A percentile compares a stretch with the other conserved stretches of the same genome.
Evolutionary conservation across 768 basidiomycete genomes (phyloP).

Genomic region (Imleria badia): DNA sequence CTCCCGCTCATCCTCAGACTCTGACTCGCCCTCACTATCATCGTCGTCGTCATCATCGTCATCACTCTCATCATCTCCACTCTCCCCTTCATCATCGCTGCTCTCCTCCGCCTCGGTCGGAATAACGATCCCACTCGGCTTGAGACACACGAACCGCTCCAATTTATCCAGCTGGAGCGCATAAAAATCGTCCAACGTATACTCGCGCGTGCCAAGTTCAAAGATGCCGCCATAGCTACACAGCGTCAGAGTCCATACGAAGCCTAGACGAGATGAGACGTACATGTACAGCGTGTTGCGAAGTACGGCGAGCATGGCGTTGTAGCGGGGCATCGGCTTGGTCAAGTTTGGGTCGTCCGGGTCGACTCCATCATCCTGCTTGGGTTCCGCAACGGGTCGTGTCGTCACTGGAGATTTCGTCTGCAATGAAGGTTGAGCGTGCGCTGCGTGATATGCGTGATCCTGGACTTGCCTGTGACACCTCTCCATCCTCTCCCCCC

Average conservation of each 20-base stretch:
- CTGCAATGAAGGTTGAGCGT: neutral
- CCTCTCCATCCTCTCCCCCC: conserved; percentile 16
- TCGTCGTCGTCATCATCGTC: conserved; percentile 52
- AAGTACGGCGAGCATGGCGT: conserved; percentile 84
- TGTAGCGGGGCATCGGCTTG: conserved; percentile 73
- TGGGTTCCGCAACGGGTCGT: neutral
- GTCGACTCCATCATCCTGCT: conserved; percentile 41
- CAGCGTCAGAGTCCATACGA: neutral
- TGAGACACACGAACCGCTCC: conserved; percentile 74
- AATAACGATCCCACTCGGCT: conserved; percentile 60
- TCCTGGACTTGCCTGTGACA: conserved; percentile 6
- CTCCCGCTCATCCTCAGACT: conserved; percentile 12
- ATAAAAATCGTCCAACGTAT: conserved; percentile 88
- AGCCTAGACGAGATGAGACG: conserved; percentile 21
- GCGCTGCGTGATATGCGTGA: neutral
- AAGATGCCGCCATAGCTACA: conserved; percentile 85
- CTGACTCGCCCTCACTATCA: conserved; percentile 13
- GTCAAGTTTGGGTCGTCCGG: conserved; percentile 65
- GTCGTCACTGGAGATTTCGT: neutral
- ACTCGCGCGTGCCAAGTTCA: conserved; percentile 79
- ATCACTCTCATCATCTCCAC: conserved; percentile 56
- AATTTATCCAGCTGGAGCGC: conserved; percentile 80
- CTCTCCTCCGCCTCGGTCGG: conserved; percentile 60
- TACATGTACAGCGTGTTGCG: conserved; percentile 86
- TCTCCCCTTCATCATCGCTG: conserved; percentile 61